Conservation (phyloP, 441 rosid genomes). For the Croton laevigatus region DNA sequence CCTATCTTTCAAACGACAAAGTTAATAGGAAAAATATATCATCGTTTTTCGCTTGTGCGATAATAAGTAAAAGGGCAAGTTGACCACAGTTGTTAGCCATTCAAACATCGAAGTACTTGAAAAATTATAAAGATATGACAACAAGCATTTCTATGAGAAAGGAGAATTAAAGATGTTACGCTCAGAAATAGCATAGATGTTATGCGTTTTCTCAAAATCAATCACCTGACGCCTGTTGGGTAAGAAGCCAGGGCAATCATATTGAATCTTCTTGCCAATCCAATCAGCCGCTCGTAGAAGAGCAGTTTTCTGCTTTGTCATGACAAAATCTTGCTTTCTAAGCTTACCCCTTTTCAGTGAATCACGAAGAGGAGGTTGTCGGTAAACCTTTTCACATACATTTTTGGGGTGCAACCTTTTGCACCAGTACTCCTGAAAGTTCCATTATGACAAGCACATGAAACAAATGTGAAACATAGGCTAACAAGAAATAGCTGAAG, state of each 20-base stretch:
- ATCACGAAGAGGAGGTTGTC: conserved; percentile 92
- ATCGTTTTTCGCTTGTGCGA: neutral
- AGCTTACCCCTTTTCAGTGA: conserved; percentile 87
- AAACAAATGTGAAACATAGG: conserved; percentile 11
- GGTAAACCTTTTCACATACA: conserved; percentile 94
- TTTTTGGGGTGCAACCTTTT: conserved; percentile 94
- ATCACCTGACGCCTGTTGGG: conserved; percentile 89
- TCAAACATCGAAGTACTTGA: neutral
- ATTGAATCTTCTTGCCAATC: conserved; percentile 92
- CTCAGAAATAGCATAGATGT: neutral
- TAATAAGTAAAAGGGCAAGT: neutral
- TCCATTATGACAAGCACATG: conserved; percentile 21
- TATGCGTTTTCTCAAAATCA: conserved; percentile 10
- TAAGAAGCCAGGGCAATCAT: conserved; percentile 86
- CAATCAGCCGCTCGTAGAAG: conserved; percentile 82
- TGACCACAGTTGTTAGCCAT: neutral
- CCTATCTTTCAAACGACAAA: neutral
- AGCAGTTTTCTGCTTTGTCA: conserved; percentile 74
- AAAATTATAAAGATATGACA: neutral
- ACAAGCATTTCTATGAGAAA: neutral
- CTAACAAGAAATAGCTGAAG: conserved; percentile 7
- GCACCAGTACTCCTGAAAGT: conserved; percentile 96
- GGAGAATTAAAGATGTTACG: neutral
- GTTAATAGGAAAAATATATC: neutral
- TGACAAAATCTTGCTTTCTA: conserved; percentile 81